Evolutionary conservation across 2,329 filamentous ascomycete species (phyloP), one percentile per base, ranked within the genome.

Genomic region (Spiromastix sp.): DNA sequence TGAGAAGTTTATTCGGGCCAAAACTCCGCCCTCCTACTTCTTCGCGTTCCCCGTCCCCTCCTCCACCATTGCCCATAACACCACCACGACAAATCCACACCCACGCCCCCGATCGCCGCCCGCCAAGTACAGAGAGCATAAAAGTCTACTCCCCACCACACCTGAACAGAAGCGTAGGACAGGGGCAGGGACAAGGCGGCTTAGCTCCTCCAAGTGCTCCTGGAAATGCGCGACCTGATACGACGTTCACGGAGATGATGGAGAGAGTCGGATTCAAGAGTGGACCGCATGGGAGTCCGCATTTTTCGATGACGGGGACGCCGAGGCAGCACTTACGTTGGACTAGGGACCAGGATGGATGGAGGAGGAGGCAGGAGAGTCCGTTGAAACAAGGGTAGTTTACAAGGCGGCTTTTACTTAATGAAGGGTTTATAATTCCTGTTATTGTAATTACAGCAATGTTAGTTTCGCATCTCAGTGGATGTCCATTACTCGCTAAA

Each of bases 121-220:
- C 29, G 26, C 54, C 47, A 19, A 64, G 57, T 24, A 63, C 53
- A 9, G 64, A 67, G 42, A 67, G 58, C 41, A 68, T 68, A 41
- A 60, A 55, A 34, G 56, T 68, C 4, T 67, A 65, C 42, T 63
- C 62, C 11, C 65, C 65, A 1, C 57, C 55, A 4, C 54, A 42
- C 10, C 25, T 40, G 28, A 35, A 36, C 16, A n/a, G n/a, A n/a
- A n/a, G n/a, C n/a, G n/a, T n/a, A n/a, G n/a, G n/a, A n/a, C 34
- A 31, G 20, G 37, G 31, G 10, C 25, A 41, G 15, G 54, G 6
- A 48, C 49, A 25, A 49, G 58, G 36, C 39, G 48, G 38, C 46
- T 40, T 34, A 11, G 30, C 51, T 9, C 49, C 47, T 2, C 56
- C 52, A 0, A 45, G 48, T 17, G 48, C 48, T 11, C 51, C 52